phyloP scores from a whole-genome alignment of 768 basidiomycete genomes.

The Russula earlei region DNA sequence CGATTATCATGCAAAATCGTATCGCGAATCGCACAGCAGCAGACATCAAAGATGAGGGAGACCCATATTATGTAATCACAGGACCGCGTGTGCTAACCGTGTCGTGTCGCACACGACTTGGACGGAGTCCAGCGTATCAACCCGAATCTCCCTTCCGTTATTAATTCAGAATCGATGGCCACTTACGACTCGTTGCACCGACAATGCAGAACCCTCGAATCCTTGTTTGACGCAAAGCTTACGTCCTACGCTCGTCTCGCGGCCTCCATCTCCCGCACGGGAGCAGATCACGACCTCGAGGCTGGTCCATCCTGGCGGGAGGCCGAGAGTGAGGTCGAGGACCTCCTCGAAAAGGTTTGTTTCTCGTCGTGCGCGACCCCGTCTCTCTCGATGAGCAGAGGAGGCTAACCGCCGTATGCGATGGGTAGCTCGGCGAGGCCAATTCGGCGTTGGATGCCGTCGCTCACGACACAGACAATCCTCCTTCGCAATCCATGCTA shows the following conservation, averaged over 20 bases:
- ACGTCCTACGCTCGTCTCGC: constrained; percentile 86
- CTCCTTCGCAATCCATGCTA: constrained; percentile 74
- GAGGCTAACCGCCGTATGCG: constrained; percentile 16
- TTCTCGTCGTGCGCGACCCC: neutral
- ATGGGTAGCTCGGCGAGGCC: constrained; percentile 68
- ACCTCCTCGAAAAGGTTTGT: constrained; percentile 73
- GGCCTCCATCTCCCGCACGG: constrained; percentile 45
- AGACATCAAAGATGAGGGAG: no score
- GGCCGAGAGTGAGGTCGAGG: constrained; percentile 79
- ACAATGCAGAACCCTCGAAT: constrained; percentile 89
- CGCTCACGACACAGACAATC: constrained; percentile 55
- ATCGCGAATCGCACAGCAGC: no score
- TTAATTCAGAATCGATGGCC: constrained; percentile 38
- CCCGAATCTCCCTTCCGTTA: neutral
- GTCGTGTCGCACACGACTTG: neutral
- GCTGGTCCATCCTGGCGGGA: constrained; percentile 70
- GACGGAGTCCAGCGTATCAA: neutral
- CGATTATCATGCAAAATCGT: no score
- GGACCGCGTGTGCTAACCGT: neutral
- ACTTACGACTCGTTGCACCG: constrained; percentile 84
- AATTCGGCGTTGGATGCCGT: constrained; percentile 70
- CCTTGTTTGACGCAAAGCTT: constrained; percentile 83
- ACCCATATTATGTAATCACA: neutral
- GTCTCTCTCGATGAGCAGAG: neutral
- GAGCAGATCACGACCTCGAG: constrained; percentile 42